Conservation (phyloP, 1,284 basidiomycete genomes). For the Ustilago sp. region DNA sequence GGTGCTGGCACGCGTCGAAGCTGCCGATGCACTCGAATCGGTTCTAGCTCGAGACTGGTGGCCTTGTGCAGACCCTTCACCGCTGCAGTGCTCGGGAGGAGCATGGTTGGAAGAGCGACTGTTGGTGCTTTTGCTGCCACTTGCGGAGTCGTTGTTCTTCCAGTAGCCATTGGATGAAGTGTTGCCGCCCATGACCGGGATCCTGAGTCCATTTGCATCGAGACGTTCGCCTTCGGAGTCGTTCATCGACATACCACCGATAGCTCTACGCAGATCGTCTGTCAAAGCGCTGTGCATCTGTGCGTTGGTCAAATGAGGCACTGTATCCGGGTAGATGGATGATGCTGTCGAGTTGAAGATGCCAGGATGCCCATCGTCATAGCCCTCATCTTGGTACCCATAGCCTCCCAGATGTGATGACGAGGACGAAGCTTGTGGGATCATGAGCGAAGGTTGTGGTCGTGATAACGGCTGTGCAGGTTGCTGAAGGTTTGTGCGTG, state of each 20-base stretch:
- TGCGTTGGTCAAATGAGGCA: constrained; percentile 51
- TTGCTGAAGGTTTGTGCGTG: constrained; percentile 20
- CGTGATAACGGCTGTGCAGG: constrained; percentile 21
- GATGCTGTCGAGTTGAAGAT: constrained; percentile 33
- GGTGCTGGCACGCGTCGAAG: constrained; percentile 27
- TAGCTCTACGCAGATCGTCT: constrained; percentile 62
- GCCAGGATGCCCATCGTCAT: constrained; percentile 51
- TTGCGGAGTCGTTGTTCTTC: constrained; percentile 25
- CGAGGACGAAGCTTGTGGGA: constrained; percentile 36
- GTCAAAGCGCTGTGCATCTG: constrained; percentile 57
- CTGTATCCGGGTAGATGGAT: constrained; percentile 61
- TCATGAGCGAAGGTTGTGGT: constrained; percentile 40
- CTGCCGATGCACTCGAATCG: constrained; percentile 27
- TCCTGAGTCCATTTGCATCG: constrained; percentile 41
- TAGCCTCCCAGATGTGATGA: constrained; percentile 26
- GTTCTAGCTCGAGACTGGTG: constrained; percentile 14
- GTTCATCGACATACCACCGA: constrained; percentile 54
- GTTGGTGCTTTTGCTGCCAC: constrained; percentile 12
- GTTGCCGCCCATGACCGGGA: constrained; percentile 41
- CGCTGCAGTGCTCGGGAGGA: background rate
- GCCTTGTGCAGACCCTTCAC: constrained; percentile 8
- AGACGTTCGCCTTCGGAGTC: constrained; percentile 44
- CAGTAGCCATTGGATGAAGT: constrained; percentile 44
- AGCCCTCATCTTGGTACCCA: constrained; percentile 47
- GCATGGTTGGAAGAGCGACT: constrained; percentile 12